Conservation (phyloP, 179 eudicot species). For the Dionaea muscipula region DNA sequence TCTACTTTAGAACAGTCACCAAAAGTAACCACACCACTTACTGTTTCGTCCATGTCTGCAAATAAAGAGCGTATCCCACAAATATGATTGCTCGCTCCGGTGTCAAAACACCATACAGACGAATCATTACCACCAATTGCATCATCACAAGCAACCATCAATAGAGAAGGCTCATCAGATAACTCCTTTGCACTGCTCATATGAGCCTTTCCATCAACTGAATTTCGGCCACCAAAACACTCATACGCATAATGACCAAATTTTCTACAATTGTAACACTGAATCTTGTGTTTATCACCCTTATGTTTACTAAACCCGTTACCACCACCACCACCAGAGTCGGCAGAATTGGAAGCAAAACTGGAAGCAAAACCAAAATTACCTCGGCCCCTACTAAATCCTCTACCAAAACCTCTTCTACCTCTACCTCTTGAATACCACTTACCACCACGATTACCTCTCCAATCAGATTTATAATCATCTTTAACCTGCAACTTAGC, state of each 20-base stretch:
- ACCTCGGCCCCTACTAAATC: background rate
- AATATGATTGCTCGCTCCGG: slow-evolving; percentile 18
- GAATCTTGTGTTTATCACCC: background rate
- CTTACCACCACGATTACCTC: no score
- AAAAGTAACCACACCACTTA: no score
- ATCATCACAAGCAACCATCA: no score
- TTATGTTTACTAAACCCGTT: no score
- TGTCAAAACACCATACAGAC: slow-evolving; percentile 12
- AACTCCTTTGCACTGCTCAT: no score
- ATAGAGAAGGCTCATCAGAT: no score
- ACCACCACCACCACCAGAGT: no score
- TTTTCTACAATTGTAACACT: slow-evolving; percentile 7
- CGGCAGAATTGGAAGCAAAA: no score
- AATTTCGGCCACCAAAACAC: no score
- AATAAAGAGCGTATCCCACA: background rate
- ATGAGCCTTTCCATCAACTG: no score
- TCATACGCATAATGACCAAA: no score
- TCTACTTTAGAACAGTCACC: slow-evolving; percentile 1
- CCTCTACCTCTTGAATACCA: background rate
- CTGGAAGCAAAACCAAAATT: background rate
- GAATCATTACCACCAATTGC: background rate
- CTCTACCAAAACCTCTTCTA: background rate
- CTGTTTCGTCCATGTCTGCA: background rate
- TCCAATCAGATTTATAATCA: background rate
- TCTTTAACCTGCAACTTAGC: no score